phyloP scores from a whole-genome alignment of 148 eudicot genomes.

The Persicaria tinctoria region DNA sequence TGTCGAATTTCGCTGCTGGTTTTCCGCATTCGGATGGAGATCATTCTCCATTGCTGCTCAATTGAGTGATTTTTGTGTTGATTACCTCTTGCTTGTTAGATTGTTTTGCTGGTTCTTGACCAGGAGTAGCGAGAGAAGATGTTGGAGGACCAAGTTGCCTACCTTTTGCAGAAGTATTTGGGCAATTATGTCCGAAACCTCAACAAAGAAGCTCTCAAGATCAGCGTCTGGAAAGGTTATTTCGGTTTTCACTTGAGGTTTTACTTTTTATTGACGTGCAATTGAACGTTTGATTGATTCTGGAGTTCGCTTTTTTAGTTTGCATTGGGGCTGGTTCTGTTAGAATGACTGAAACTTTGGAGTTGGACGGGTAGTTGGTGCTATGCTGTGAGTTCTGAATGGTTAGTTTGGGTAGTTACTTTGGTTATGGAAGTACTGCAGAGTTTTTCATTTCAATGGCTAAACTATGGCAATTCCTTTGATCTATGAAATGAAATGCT shows the following conservation, averaged over 20 bases:
- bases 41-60: not conserved
- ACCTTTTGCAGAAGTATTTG: slow-evolving; percentile 76
- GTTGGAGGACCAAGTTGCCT: slow-evolving; percentile 98
- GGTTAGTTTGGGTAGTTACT: not conserved
- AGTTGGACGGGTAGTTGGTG: not conserved
- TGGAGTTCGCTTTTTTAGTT: not conserved
- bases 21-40: not conserved
- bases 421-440: not conserved
- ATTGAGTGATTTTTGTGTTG: not conserved
- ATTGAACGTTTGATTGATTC: not conserved
- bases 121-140: slow-evolving; percentile 29
- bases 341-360: not conserved
- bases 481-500: not conserved
- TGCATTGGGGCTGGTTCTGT: not conserved
- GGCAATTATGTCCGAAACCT: slow-evolving; percentile 93
- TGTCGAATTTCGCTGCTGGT: not conserved
- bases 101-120: not conserved
- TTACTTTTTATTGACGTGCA: not conserved
- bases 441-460: not conserved
- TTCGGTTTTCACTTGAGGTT: not conserved
- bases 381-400: not conserved
- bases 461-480: not conserved
- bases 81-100: not conserved
- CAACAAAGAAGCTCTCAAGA: slow-evolving; percentile 88
- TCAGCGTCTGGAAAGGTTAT: slow-evolving; percentile 93